These are phyloP conservation scores for Phialocephala subalpina DNA, from an alignment of 2,329 filamentous ascomycete genomes.

Conservation along the genomic window DNA sequence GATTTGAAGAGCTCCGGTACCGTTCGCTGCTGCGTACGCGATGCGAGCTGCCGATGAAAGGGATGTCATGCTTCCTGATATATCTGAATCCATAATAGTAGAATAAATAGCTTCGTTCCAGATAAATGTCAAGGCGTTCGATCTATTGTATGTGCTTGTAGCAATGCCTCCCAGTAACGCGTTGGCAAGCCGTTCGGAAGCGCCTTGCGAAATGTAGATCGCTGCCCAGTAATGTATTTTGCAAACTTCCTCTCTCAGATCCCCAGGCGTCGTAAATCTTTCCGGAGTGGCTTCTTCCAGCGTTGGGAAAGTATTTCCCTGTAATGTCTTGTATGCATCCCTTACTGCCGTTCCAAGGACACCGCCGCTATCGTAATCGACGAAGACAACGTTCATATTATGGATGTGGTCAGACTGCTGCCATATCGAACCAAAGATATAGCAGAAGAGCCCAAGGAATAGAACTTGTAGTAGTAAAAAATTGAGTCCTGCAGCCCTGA, in stretches of 20 bases:
- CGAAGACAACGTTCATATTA: constrained; percentile 61
- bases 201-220: constrained; percentile 44
- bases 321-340: constrained; percentile 45
- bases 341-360: constrained; percentile 47
- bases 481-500: constrained; percentile 32
- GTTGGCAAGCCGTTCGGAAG: constrained; percentile 43
- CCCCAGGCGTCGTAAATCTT: too few species aligned
- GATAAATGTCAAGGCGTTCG: constrained; percentile 45
- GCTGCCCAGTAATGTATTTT: constrained; percentile 49
- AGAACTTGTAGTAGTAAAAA: constrained; percentile 35
- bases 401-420: constrained; percentile 44
- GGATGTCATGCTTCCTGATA: constrained; percentile 43
- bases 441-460: constrained; percentile 39
- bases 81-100: constrained; percentile 39
- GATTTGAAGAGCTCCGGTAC: constrained; percentile 30
- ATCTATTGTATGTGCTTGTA: constrained; percentile 43
- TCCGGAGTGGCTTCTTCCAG: too few species aligned
- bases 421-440: constrained; percentile 47
- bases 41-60: constrained; percentile 38
- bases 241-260: constrained; percentile 48
- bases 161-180: constrained; percentile 40
- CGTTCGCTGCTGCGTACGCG: constrained; percentile 40
- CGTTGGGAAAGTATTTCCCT: too few species aligned
- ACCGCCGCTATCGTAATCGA: constrained; percentile 70
- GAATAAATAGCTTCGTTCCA: constrained; percentile 50